Base-by-base conservation (phyloP, 176 grass and related monocot genomes). In the Typha latifolia region DNA sequence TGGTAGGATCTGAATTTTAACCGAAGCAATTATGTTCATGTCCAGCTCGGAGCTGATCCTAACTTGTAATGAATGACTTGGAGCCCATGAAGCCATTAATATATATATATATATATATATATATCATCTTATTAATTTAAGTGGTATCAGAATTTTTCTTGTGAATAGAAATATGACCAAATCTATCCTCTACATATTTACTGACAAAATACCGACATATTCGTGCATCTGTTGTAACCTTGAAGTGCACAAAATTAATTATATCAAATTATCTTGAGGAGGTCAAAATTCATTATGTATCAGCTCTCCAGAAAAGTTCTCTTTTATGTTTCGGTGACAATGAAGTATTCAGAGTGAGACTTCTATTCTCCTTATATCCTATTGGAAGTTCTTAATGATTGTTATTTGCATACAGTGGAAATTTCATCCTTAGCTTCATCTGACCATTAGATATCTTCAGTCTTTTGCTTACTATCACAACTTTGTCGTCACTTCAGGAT, bases 401-500 rank as follows among this genome's bases (percentile, higher is more conserved):
- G 29, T 63, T 49, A 63, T 12, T 47, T 49, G 14, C 48, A 48
- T 66, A 48, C 1, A 21, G 55, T 49, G 13, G 13, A 48, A 49
- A 75, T 3, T 21, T 10, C 16, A 34, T 51, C 71, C 34, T 14
- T 62, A 48, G 37, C 37, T 26, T 66, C 12, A 26, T 68, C 32
- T 32, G 62, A 9, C 4, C 74, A 62, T 32, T 74, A 49, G 48
- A 74, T 3, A 22, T 51, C 37, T 43, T 10, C 37, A 43, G 8
- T 43, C 5, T 43, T 43, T 7, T 48, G 20, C 59, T 78, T 66
- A 18, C 16, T 77, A 69, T 1, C 29, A 49, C 71, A 16, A 57
- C 37, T 66, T 61, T 80, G 6, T 63, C 21, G 34, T 24, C 12
- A 23, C 47, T 70, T 65, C 70, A 97, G 93, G 83, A 92, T 89